A percentile compares a stretch with the other conserved stretches of the same genome.
phyloP scores from a whole-genome alignment of 257 asterid genomes.

The Solanum commersonii region DNA sequence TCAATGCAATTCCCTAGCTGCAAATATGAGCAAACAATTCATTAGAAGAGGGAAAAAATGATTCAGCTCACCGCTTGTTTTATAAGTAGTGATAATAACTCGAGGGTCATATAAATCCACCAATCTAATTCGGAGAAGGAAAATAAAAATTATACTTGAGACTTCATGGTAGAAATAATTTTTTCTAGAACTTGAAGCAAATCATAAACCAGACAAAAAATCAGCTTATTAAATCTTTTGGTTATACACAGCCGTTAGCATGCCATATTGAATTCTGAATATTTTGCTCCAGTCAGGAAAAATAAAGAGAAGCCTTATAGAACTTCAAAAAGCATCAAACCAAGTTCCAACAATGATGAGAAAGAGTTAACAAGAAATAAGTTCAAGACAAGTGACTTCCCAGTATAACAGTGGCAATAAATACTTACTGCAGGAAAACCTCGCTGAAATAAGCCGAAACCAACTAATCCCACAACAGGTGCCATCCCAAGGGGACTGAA shows the following conservation, averaged over 20 bases:
- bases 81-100: background rate
- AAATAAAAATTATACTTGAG: background rate
- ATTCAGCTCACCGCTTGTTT: background rate
- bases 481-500: conserved; percentile 99
- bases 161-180: background rate
- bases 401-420: background rate
- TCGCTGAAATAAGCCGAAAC: conserved; percentile 90
- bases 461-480: conserved; percentile 92
- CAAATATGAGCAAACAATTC: conserved; percentile 7
- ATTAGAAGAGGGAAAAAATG: background rate
- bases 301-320: background rate
- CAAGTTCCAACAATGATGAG: background rate
- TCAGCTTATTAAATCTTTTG: background rate
- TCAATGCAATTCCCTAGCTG: conserved; percentile 96
- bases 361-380: background rate
- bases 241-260: background rate
- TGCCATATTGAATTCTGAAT: background rate
- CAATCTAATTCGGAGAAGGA: background rate
- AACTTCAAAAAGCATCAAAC: background rate
- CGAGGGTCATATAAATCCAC: background rate
- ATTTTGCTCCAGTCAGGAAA: background rate
- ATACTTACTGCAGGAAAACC: conserved; percentile 78
- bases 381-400: background rate
- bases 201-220: background rate
- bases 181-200: background rate